phyloP scores from a whole-genome alignment of 2,329 filamentous ascomycete species.

The Fusarium zealandicum region DNA sequence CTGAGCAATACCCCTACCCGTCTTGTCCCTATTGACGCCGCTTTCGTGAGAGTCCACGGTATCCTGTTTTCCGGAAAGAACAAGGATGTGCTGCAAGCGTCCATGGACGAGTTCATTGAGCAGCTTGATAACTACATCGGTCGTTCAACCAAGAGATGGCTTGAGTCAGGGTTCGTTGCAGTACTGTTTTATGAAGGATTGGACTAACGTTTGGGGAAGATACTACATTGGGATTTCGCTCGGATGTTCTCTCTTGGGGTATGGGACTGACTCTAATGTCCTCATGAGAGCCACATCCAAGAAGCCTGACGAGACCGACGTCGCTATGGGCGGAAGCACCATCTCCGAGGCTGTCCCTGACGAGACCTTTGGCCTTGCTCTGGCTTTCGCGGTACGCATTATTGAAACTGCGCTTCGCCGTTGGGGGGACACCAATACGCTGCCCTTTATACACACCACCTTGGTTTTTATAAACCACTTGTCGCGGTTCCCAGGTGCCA shows the following conservation, averaged over 20 bases:
- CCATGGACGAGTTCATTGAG: slow-evolving; percentile 58
- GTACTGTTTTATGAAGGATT: not conserved
- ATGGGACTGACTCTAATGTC: slow-evolving; percentile 52
- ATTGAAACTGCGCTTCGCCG: slow-evolving; percentile 58
- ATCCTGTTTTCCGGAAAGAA: slow-evolving; percentile 65
- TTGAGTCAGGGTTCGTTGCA: slow-evolving; percentile 52
- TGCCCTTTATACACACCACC: slow-evolving; percentile 69
- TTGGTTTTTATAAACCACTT: slow-evolving; percentile 65
- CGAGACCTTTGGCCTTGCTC: slow-evolving; percentile 47
- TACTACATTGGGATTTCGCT: slow-evolving; percentile 46
- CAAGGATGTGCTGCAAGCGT: slow-evolving; percentile 54
- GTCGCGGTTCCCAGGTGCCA: slow-evolving; percentile 50
- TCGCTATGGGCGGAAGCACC: slow-evolving; percentile 33
- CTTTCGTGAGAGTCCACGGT: slow-evolving; percentile 70
- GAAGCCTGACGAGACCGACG: slow-evolving; percentile 40
- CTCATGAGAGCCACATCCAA: slow-evolving; percentile 52
- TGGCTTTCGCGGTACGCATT: slow-evolving; percentile 52
- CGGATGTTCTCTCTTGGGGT: slow-evolving; percentile 46
- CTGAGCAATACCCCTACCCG: slow-evolving; percentile 50
- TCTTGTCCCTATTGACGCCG: slow-evolving; percentile 57
- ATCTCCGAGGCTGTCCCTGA: slow-evolving; percentile 35
- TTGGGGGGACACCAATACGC: slow-evolving; percentile 63
- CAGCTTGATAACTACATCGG: slow-evolving; percentile 66
- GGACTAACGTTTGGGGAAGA: slow-evolving; percentile 28
- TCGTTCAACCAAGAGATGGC: slow-evolving; percentile 58